phyloP scores from a whole-genome alignment of 208 protist species.

The Jaenimonas drosophilae region DNA sequence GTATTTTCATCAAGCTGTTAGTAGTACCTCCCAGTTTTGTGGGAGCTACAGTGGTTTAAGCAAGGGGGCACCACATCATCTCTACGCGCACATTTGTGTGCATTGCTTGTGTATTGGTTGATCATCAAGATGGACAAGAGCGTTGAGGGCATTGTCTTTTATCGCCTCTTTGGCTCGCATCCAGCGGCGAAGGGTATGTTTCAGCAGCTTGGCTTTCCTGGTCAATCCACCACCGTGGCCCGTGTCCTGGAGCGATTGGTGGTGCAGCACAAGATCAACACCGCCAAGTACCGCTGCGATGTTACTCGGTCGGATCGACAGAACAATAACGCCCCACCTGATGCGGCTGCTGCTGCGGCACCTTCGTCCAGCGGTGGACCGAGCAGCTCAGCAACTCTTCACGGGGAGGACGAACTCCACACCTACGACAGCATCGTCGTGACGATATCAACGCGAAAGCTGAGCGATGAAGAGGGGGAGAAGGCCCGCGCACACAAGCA shows the following conservation, averaged over 20 bases:
- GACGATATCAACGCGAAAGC: constrained; percentile 40
- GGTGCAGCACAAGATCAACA: not conserved
- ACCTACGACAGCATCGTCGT: constrained; percentile 66
- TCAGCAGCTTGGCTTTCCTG: not conserved
- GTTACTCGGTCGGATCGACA: not conserved
- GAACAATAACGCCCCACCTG: not conserved
- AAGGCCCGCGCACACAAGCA: constrained; percentile 17
- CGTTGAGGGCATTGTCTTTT: constrained; percentile 1
- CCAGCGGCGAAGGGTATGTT: not conserved
- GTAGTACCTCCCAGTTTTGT: too few relatives aligned
- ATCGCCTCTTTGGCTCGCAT: not conserved
- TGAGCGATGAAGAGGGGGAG: constrained; percentile 31
- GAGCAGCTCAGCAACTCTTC: too few relatives aligned
- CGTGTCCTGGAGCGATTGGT: not conserved
- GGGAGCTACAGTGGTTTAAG: too few relatives aligned
- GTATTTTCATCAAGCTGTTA: too few relatives aligned
- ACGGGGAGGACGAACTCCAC: constrained; percentile 16
- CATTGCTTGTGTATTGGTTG: not conserved
- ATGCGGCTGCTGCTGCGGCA: constrained; percentile 2
- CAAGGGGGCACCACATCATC: too few relatives aligned
- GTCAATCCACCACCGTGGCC: not conserved
- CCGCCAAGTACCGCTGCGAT: not conserved
- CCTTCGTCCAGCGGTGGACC: too few relatives aligned
- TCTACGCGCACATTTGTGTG: too few relatives aligned
- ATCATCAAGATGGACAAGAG: not conserved